A percentile compares a stretch with the other conserved stretches of the same genome.
phyloP scores from a whole-genome alignment of 768 basidiomycete genomes.

The Rhizopogon salebrosus region DNA sequence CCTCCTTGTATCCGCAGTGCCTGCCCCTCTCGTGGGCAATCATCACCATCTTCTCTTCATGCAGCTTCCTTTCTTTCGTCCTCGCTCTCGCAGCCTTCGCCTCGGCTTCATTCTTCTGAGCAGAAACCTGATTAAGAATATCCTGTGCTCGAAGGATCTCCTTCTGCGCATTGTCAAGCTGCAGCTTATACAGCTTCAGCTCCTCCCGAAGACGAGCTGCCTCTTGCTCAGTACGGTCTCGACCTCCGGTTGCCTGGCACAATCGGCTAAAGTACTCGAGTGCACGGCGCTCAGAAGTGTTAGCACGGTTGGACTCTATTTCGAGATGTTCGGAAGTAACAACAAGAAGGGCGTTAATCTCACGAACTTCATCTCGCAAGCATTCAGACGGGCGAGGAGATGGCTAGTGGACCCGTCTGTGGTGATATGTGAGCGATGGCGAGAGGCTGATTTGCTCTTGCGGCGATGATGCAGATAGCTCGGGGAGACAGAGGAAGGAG shows the following conservation, averaged over 20 bases:
- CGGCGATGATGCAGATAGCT: too few species aligned
- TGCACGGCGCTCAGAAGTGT: too few species aligned
- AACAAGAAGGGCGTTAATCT: too few species aligned
- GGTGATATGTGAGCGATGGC: too few species aligned
- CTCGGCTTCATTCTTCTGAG: constrained; percentile 40
- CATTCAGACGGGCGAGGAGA: too few species aligned
- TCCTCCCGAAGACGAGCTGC: constrained; percentile 34
- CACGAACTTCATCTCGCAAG: too few species aligned
- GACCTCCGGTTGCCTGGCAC: constrained; percentile 34
- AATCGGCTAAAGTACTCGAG: constrained; percentile 40
- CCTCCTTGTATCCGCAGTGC: constrained; percentile 36
- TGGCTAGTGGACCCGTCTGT: too few species aligned
- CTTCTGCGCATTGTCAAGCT: constrained; percentile 40
- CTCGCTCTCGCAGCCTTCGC: constrained; percentile 39
- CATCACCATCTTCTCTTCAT: constrained; percentile 36
- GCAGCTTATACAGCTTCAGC: constrained; percentile 39
- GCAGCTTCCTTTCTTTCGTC: constrained; percentile 36
- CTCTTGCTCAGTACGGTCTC: constrained; percentile 35
- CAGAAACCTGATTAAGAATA: constrained; percentile 36
- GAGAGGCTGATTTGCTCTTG: too few species aligned
- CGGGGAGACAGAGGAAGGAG: too few species aligned
- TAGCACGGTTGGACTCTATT: too few species aligned
- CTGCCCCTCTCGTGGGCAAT: constrained; percentile 40
- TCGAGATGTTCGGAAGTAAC: too few species aligned
- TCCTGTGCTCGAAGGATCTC: constrained; percentile 40